Base-by-base conservation (phyloP, 257 asterid genomes). In the Phtheirospermum japonicum region DNA sequence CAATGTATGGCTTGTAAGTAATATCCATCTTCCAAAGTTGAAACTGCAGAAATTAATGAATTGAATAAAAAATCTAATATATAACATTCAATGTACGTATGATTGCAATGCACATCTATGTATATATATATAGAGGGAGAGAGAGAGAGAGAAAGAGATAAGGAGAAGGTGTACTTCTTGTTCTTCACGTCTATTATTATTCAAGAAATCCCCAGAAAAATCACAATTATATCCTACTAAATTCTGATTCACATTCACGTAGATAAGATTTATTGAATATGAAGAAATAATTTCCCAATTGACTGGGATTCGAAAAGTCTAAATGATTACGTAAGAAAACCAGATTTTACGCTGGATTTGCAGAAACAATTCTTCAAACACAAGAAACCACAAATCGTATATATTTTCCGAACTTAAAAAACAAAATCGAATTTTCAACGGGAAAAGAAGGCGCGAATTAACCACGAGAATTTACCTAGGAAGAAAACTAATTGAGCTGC, bases 1-100 rank as follows among this genome's bases (percentile, higher is more conserved):
- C 84, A 56, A 79, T 61, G 73, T 78, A 83, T 4, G 92, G 95
- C 58, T 57, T 79, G 68, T 88, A 85, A 48, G 81, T 57, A 40
- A 83, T 62, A 57, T 87, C 97, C 97, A 89, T 83, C 70, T 60
- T 56, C 65, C 64, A 6, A 20, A 52, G n/a, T n/a, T 18, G 7
- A 57, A 61, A 72, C 75, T 65, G 78, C 75, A 60, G 45, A 59
- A 30, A 26, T 55, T 30, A 65, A 36, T 31, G 4, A 58, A 40
- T 16, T 9, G 4, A 61, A 65, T 9, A 6, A 17, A 9, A 65
- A 65, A 55, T 11, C 61, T 7, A 13, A 54, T 5, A n/a, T 26
- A 14, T 54, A 26, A 16, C 48, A 5, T 36, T 9, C 34, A 55
- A 12, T 19, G 42, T 6, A 36, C 42, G 42, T 36, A 6, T 36